phyloP scores from a whole-genome alignment of 2,329 filamentous ascomycete species.

The Colletotrichum sp. region DNA sequence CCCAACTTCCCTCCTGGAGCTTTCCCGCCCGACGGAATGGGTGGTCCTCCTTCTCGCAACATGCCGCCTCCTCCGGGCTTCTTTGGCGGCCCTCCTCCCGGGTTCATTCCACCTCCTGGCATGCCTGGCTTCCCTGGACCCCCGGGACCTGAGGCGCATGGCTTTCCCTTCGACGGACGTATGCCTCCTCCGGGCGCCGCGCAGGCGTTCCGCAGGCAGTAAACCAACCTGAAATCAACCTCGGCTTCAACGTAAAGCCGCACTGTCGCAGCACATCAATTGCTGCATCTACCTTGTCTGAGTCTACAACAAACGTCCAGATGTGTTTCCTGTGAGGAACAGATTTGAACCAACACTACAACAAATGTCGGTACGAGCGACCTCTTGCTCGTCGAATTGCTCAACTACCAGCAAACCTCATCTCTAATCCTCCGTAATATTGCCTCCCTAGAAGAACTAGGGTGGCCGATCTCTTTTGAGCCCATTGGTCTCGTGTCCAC shows the following conservation, averaged over 20 bases:
- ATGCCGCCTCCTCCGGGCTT: conserved; percentile 65
- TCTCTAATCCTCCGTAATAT: background rate
- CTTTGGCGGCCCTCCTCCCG: conserved; percentile 52
- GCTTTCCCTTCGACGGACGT: conserved; percentile 60
- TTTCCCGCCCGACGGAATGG: conserved; percentile 54
- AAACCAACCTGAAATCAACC: background rate
- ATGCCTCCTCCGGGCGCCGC: conserved; percentile 55
- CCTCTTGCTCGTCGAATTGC: conserved; percentile 4
- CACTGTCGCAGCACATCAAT: background rate
- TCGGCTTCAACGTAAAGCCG: background rate
- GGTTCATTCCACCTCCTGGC: conserved; percentile 59
- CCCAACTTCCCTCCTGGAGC: conserved; percentile 62
- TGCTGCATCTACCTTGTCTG: background rate
- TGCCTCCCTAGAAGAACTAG: background rate
- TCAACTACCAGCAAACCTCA: background rate
- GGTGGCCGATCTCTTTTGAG: background rate
- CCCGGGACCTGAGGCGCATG: conserved; percentile 49
- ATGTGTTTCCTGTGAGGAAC: background rate
- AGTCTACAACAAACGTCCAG: background rate
- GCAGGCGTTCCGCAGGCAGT: conserved; percentile 43
- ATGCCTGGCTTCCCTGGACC: conserved; percentile 63
- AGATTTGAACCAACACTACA: background rate
- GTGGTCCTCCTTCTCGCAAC: conserved; percentile 56
- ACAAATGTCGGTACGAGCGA: background rate
- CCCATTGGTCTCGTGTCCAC: background rate